Base-by-base conservation (phyloP, 345 rosid species). In the Eucalyptus victrix region DNA sequence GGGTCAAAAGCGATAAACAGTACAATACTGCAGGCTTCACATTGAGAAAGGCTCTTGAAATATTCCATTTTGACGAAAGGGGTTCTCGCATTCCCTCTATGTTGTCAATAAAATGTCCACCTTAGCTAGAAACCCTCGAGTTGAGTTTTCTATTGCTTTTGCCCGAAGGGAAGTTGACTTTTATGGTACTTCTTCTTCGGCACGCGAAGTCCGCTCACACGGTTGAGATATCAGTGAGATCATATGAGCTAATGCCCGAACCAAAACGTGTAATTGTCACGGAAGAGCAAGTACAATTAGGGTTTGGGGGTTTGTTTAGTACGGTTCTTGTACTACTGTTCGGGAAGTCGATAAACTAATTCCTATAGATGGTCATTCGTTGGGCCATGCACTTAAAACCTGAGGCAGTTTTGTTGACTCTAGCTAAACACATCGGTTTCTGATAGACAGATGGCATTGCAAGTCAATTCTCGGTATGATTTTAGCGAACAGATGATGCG, bases 381-480 rank as follows among this genome's bases (percentile, higher is more conserved):
- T 6, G 26, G 15, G 47, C 28, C 4, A 2, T 12, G 16, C 13
- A 2, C 28, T 23, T 5, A 6, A 6, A 72, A 37, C 8, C 5
- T 5, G 3, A 19, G 15, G 5, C 2, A 10, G 15, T 76, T 76
- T 34, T 34, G 26, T 72, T 34, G 4, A 34, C 6, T 9, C 8
- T 34, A 6, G 14, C 0, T 34, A 34, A 72, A 5, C 81, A 72
- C 8, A 9, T 9, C 2, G 24, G 2, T 72, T 72, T 72, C 3
- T 12, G 4, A 34, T 0, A 8, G 12, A 72, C 0, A 19, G 0
- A 34, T 34, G 2, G 4, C 26, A 53, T 1, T 53, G 2, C 5
- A 4, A 0, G 1, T 56, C 14, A 56, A 56, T 56, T 2, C 62
- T 40, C 16, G 5, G 1, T 12, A 0, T 13, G 15, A 69, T 34